A percentile compares a stretch with the other conserved stretches of the same genome.
phyloP scores from a whole-genome alignment of 2,329 filamentous ascomycete genomes.

The Aspergillus candidus region DNA sequence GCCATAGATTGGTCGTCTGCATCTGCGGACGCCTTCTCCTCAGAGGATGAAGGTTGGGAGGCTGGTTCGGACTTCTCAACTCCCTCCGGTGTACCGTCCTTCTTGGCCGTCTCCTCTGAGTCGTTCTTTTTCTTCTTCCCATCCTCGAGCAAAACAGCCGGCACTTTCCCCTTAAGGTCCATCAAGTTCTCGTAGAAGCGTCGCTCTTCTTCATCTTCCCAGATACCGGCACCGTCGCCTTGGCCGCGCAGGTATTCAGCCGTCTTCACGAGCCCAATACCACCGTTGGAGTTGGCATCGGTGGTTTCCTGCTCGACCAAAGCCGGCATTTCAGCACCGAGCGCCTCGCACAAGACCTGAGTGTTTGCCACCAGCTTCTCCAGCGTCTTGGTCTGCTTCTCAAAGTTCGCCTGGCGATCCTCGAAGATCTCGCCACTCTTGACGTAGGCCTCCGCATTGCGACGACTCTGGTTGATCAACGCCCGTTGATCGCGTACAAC shows the following conservation, averaged over 20 bases:
- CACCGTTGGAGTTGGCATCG: constrained; percentile 60
- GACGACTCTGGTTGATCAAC: constrained; percentile 76
- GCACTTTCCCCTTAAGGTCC: constrained; percentile 92
- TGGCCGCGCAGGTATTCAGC: constrained; percentile 88
- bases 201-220: constrained; percentile 97
- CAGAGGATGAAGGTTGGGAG: constrained; percentile 36
- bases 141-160: constrained; percentile 86
- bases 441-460: constrained; percentile 96
- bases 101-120: constrained; percentile 72
- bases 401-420: constrained; percentile 90
- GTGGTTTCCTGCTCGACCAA: constrained; percentile 74
- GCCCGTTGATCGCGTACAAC: constrained; percentile 87
- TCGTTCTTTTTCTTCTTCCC: constrained; percentile 89
- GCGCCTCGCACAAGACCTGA: constrained; percentile 79
- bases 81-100: constrained; percentile 50
- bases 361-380: constrained; percentile 87
- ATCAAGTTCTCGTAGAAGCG: constrained; percentile 97
- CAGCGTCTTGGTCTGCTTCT: constrained; percentile 86
- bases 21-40: constrained; percentile 48
- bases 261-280: constrained; percentile 88
- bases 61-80: constrained; percentile 31
- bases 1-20: constrained; percentile 82
- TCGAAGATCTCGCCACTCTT: constrained; percentile 98
- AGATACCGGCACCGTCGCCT: constrained; percentile 86
- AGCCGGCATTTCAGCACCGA: constrained; percentile 90